Evolutionary conservation across 257 asterid genomes (phyloP).

Genomic region (Primulina eburnea): DNA sequence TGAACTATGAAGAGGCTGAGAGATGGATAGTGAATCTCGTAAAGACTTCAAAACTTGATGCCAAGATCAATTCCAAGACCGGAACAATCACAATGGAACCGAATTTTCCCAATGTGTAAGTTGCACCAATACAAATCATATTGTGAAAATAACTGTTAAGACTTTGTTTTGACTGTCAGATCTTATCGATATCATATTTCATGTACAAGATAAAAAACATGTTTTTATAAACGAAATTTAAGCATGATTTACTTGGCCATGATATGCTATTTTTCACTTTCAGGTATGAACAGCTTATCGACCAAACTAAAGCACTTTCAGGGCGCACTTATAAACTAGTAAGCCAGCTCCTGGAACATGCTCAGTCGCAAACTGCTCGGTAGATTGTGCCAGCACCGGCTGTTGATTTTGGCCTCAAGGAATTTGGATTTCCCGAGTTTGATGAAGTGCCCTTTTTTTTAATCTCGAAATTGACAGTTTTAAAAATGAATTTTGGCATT

Average conservation of each 20-base stretch:
- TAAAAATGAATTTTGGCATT: too few relatives aligned
- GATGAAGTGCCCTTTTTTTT: background rate
- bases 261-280: background rate
- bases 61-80: conserved; percentile 68
- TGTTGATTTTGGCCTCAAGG: conserved; percentile 19
- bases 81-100: conserved; percentile 90
- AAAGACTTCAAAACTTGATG: conserved; percentile 93
- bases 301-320: conserved; percentile 86
- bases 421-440: conserved; percentile 14
- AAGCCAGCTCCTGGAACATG: conserved; percentile 72
- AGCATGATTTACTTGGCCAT: background rate
- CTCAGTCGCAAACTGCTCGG: conserved; percentile 67
- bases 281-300: conserved; percentile 97
- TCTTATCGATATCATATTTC: background rate
- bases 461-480: background rate
- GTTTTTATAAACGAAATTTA: background rate
- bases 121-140: conserved; percentile 9
- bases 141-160: background rate
- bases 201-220: background rate
- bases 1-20: conserved; percentile 88
- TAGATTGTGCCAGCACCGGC: conserved; percentile 27
- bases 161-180: background rate
- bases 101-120: conserved; percentile 82
- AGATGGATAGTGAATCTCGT: conserved; percentile 92
- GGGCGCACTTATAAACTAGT: conserved; percentile 80